Conservation (phyloP, 2,329 filamentous ascomycete genomes). For the Talaromyces sp. region DNA sequence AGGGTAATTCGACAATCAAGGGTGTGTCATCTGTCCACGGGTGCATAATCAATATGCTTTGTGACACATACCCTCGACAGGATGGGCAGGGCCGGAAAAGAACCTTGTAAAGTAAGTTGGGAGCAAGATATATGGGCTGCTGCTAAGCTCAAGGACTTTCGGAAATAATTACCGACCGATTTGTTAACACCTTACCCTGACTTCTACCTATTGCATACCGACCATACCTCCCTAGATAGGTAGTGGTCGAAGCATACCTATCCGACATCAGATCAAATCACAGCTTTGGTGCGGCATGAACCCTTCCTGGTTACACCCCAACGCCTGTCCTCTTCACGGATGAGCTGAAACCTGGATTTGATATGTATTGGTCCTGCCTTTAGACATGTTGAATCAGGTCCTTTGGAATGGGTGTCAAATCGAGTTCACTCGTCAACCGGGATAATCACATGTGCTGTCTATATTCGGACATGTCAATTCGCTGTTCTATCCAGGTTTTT, state of each 20-base stretch:
- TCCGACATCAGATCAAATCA: neutral
- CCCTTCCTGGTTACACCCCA: too few relatives aligned
- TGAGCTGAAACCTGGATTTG: constrained; percentile 1
- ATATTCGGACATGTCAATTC: neutral
- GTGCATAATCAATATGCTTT: neutral
- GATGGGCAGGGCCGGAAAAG: neutral
- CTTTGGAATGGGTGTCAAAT: neutral
- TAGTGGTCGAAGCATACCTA: neutral
- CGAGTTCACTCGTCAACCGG: too few relatives aligned
- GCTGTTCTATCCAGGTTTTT: neutral
- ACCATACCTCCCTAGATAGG: neutral
- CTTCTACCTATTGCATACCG: neutral
- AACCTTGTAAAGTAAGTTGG: neutral
- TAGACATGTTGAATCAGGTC: neutral
- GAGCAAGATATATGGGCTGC: neutral
- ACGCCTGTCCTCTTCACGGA: neutral
- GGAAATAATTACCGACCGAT: neutral
- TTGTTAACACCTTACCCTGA: neutral
- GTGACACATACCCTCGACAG: neutral
- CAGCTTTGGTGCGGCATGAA: neutral
- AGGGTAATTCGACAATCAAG: neutral
- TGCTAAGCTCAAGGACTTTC: neutral
- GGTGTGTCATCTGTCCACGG: neutral
- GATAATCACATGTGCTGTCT: neutral
- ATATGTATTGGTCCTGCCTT: neutral